Percentiles rank a stretch among this genome's conserved stretches.
These are phyloP conservation scores for Sphaerostilbella broomeana DNA, from an alignment of 2,329 filamentous ascomycete genomes.

Conservation along the genomic window DNA sequence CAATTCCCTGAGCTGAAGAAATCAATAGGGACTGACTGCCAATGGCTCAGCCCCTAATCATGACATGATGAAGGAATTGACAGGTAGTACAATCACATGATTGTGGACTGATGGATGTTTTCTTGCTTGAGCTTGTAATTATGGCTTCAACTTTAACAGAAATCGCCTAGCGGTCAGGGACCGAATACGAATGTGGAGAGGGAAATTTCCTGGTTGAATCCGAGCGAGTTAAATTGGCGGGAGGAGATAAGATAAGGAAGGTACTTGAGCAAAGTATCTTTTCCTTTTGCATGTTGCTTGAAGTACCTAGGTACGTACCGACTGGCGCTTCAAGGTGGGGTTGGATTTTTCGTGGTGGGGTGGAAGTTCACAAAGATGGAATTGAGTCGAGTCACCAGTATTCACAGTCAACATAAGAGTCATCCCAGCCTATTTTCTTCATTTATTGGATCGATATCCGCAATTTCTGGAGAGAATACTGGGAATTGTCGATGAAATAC, in stretches of 20 bases:
- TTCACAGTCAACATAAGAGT: too few relatives aligned
- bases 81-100: conserved; percentile 14
- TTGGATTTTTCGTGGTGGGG: not conserved
- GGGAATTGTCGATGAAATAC: too few relatives aligned
- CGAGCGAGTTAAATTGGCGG: not conserved
- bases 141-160: conserved; percentile 2
- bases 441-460: too few relatives aligned
- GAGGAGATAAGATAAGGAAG: not conserved
- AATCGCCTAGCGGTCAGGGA: conserved; percentile 10
- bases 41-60: conserved; percentile 6
- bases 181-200: conserved; percentile 11
- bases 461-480: too few relatives aligned
- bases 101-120: conserved; percentile 12
- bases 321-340: not conserved
- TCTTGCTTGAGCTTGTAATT: not conserved
- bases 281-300: not conserved
- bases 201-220: not conserved
- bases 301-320: not conserved
- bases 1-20: conserved; percentile 2
- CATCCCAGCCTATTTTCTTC: too few relatives aligned
- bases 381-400: too few relatives aligned
- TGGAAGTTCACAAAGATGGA: too few relatives aligned
- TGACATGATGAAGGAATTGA: conserved; percentile 9
- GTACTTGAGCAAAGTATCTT: not conserved
- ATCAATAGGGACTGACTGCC: not conserved